These are phyloP conservation scores for Lactuca saligna DNA, from an alignment of 129 eudicot species.

Conservation along the genomic window DNA sequence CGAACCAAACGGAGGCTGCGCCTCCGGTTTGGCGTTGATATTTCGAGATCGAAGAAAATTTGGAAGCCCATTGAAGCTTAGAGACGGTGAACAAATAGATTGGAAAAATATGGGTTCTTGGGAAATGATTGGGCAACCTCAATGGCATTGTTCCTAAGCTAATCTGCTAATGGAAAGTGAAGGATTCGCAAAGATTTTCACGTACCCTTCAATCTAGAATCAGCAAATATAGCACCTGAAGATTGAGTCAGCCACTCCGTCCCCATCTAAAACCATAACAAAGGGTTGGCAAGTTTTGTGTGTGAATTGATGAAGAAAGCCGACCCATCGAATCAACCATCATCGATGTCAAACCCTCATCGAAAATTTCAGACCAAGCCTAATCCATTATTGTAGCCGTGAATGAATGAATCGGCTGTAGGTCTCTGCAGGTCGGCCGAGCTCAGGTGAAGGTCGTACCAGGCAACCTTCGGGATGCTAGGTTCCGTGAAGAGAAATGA, in stretches of 20 bases:
- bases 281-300: conserved; percentile 6
- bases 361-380: background rate
- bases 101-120: conserved; percentile 19
- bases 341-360: conserved; percentile 21
- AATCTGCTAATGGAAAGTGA: conserved; percentile 20
- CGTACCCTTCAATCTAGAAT: conserved; percentile 19
- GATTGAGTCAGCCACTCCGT: conserved; percentile 9
- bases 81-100: conserved; percentile 20
- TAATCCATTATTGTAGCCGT: conserved; percentile 18
- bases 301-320: conserved; percentile 5
- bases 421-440: conserved; percentile 28
- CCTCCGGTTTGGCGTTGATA: conserved; percentile 38
- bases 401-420: conserved; percentile 14
- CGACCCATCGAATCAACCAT: conserved; percentile 21
- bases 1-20: conserved; percentile 51
- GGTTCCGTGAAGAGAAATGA: conserved; percentile 17
- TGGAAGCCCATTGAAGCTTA: conserved; percentile 39
- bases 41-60: conserved; percentile 39
- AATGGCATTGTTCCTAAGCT: conserved; percentile 57
- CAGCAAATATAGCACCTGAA: background rate
- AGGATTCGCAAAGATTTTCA: conserved; percentile 3
- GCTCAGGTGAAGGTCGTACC: conserved; percentile 33
- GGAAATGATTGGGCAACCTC: conserved; percentile 27
- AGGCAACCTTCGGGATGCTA: conserved; percentile 21
- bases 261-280: conserved; percentile 17